A percentile compares a stretch with the other conserved stretches of the same genome.
Evolutionary conservation across 345 rosid genomes (phyloP).

Genomic region (Corchorus olitorius): DNA sequence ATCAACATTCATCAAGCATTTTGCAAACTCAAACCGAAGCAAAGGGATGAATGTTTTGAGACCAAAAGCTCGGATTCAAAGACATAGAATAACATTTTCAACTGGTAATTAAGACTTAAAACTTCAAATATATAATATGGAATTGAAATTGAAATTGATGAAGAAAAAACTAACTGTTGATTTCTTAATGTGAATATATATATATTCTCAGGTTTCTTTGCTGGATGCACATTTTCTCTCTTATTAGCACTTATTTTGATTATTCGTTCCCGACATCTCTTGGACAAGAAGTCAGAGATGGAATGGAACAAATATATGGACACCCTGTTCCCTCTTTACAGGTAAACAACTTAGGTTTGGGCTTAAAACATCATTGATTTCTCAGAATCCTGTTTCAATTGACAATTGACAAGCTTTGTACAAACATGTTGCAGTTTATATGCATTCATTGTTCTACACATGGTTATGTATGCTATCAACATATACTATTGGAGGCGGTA

Average conservation of each 20-base stretch:
- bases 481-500: constrained; percentile 50
- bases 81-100: constrained; percentile 57
- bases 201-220: constrained; percentile 40
- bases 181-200: neutral
- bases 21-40: constrained; percentile 54
- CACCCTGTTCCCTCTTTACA: constrained; percentile 53
- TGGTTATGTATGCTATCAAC: constrained; percentile 44
- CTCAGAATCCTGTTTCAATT: neutral
- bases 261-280: constrained; percentile 32
- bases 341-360: constrained; percentile 25
- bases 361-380: neutral
- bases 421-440: constrained; percentile 36
- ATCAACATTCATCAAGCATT: constrained; percentile 64
- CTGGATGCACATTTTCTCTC: constrained; percentile 46
- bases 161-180: neutral
- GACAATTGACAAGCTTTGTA: constrained; percentile 7
- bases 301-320: constrained; percentile 40
- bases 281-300: neutral
- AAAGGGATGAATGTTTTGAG: constrained; percentile 63
- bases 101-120: constrained; percentile 36
- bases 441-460: constrained; percentile 44
- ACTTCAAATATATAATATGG: neutral
- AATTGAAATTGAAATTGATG: too few species aligned
- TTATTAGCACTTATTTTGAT: constrained; percentile 35
- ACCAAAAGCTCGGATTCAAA: constrained; percentile 51